A percentile compares a stretch with the other conserved stretches of the same genome.
Evolutionary conservation across 208 protist species (phyloP).

Genomic region (Leishmania amazonensis): DNA sequence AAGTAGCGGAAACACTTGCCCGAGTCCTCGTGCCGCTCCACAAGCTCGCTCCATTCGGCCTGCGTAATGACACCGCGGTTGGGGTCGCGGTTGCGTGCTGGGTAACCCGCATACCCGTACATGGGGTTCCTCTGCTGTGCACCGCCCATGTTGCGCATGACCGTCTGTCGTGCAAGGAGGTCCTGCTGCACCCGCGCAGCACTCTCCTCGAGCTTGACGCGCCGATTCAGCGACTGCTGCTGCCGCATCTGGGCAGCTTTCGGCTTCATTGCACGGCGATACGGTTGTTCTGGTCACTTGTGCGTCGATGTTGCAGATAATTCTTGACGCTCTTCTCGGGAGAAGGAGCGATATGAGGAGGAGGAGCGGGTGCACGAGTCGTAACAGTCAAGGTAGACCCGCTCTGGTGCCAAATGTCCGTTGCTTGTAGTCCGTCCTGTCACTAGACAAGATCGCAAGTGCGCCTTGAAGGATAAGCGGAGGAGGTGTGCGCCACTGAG

Average conservation of each 20-base stretch:
- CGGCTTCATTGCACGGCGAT: constrained; percentile 57
- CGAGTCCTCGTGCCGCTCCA: constrained; percentile 77
- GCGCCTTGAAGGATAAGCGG: not conserved
- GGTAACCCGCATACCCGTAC: constrained; percentile 13
- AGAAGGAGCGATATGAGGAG: not conserved
- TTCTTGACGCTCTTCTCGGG: not conserved
- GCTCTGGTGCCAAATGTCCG: not conserved
- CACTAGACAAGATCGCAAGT: not conserved
- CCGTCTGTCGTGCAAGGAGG: constrained; percentile 15
- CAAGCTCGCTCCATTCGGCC: constrained; percentile 76
- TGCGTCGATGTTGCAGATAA: not conserved
- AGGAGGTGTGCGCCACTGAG: too few species aligned
- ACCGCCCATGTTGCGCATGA: constrained; percentile 27
- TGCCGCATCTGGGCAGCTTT: constrained; percentile 74
- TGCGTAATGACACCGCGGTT: constrained; percentile 78
- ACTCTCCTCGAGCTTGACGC: constrained; percentile 57
- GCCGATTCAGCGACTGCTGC: constrained; percentile 67
- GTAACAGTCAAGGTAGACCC: not conserved
- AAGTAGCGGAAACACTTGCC: constrained; percentile 68
- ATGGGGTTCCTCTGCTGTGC: constrained; percentile 11
- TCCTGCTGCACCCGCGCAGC: constrained; percentile 41
- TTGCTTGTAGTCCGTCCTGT: not conserved
- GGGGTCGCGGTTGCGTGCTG: constrained; percentile 42
- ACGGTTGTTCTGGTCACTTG: not conserved
- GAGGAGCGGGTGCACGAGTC: not conserved